These are phyloP conservation scores for Teratosphaeria destructans DNA, from an alignment of 2,329 filamentous ascomycete species.

Conservation along the genomic window DNA sequence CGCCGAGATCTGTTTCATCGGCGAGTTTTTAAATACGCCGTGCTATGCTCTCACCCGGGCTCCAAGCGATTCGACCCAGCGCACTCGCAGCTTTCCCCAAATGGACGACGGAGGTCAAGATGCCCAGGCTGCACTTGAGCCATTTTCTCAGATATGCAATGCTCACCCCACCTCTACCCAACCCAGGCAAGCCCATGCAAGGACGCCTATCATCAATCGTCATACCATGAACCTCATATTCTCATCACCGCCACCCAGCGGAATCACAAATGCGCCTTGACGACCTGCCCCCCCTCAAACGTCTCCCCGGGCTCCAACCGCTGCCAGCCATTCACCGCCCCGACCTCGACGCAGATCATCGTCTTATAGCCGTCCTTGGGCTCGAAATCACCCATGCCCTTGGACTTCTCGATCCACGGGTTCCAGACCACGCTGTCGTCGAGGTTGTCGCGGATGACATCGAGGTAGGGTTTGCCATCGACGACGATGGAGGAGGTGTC, in stretches of 20 bases:
- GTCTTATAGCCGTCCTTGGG: constrained; percentile 84
- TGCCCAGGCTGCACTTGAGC: background rate
- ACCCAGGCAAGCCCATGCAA: background rate
- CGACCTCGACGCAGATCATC: constrained; percentile 92
- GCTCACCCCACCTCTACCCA: background rate
- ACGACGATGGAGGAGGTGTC: constrained; percentile 55
- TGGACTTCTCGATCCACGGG: constrained; percentile 80
- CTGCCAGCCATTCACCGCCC: constrained; percentile 71
- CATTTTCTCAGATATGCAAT: background rate
- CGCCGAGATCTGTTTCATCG: too few relatives aligned
- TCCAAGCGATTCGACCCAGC: too few relatives aligned
- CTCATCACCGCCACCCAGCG: background rate
- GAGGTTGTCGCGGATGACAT: constrained; percentile 73
- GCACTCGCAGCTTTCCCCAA: too few relatives aligned
- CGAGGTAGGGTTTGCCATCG: constrained; percentile 54
- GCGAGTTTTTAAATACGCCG: too few relatives aligned
- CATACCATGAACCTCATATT: background rate
- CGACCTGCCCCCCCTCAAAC: constrained; percentile 54
- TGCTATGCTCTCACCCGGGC: too few relatives aligned
- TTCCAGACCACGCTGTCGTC: constrained; percentile 93
- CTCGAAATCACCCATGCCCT: constrained; percentile 72
- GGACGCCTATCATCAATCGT: background rate
- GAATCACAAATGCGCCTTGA: constrained; percentile 25
- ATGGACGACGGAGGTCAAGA: too few relatives aligned
- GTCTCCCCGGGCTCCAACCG: constrained; percentile 69